Percentiles rank a stretch among this genome's conserved stretches.
phyloP scores from a whole-genome alignment of 441 rosid species.

The Euphorbia celastroides region DNA sequence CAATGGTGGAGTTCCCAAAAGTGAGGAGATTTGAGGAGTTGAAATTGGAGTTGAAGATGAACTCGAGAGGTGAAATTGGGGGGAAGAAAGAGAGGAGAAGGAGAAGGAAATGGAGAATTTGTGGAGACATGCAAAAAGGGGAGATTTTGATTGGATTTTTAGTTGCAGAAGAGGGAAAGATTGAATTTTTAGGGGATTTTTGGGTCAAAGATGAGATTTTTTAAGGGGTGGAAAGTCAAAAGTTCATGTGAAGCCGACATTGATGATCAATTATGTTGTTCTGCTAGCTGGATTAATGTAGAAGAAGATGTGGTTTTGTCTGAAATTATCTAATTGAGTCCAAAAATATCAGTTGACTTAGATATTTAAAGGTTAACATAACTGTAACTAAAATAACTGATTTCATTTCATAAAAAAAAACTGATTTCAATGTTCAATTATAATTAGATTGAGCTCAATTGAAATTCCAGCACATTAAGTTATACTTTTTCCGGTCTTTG shows the following conservation, averaged over 20 bases:
- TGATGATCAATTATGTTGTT: background rate
- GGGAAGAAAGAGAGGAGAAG: background rate
- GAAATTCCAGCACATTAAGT: too few relatives aligned
- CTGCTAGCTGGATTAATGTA: background rate
- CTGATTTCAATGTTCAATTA: too few relatives aligned
- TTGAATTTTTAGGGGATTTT: background rate
- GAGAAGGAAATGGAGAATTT: background rate
- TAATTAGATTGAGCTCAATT: too few relatives aligned
- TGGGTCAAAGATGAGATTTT: background rate
- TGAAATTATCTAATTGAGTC: background rate
- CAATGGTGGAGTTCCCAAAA: constrained; percentile 26
- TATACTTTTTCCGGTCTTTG: too few relatives aligned
- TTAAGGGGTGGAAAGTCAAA: background rate
- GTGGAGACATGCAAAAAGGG: constrained; percentile 8
- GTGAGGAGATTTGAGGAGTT: constrained; percentile 26
- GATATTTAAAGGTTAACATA: too few relatives aligned
- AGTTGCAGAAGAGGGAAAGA: background rate
- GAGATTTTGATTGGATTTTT: background rate
- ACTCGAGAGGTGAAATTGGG: constrained; percentile 15
- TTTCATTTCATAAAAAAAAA: too few relatives aligned
- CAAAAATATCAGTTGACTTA: background rate
- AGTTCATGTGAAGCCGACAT: background rate
- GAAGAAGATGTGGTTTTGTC: background rate
- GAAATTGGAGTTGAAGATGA: constrained; percentile 36
- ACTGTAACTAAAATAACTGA: too few relatives aligned